phyloP scores from a whole-genome alignment of 2,329 filamentous ascomycete species.

The Diaporthe destruens region DNA sequence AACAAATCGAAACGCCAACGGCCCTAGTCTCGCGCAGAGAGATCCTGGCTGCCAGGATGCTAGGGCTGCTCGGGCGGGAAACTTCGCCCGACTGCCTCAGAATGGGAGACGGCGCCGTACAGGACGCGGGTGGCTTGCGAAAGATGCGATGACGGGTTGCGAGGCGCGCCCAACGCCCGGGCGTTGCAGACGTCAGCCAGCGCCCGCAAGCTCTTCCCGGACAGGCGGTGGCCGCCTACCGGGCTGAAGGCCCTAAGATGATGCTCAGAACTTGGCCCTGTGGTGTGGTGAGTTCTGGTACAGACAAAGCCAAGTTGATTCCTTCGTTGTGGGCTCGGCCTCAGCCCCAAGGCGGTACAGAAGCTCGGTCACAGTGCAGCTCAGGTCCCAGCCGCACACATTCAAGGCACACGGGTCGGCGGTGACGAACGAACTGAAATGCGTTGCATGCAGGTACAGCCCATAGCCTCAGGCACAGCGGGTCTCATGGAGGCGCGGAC shows the following conservation, averaged over 20 bases:
- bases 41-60: conserved; percentile 21
- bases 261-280: conserved; percentile 9
- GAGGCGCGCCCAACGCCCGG: conserved; percentile 32
- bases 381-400: conserved; percentile 7
- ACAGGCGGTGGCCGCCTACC: conserved; percentile 23
- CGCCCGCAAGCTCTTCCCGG: conserved; percentile 35
- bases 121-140: conserved; percentile 15
- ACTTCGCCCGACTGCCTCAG: conserved; percentile 37
- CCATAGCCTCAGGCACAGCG: conserved; percentile 27
- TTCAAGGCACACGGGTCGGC: neutral
- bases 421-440: conserved; percentile 27
- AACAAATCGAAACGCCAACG: conserved; percentile 33
- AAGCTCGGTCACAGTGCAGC: conserved; percentile 1
- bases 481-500: conserved; percentile 19
- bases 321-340: conserved; percentile 9
- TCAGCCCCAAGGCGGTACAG: neutral
- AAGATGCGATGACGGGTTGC: conserved; percentile 31
- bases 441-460: conserved; percentile 40
- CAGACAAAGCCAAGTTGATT: neutral
- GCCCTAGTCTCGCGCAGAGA: conserved; percentile 1
- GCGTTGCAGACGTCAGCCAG: conserved; percentile 32
- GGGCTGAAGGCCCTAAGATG: conserved; percentile 12
- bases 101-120: conserved; percentile 31
- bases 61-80: conserved; percentile 33
- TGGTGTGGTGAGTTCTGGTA: neutral